A percentile compares a stretch with the other conserved stretches of the same genome.
phyloP scores from a whole-genome alignment of 176 grass and related monocot genomes.

The Microstegium vimineum region DNA sequence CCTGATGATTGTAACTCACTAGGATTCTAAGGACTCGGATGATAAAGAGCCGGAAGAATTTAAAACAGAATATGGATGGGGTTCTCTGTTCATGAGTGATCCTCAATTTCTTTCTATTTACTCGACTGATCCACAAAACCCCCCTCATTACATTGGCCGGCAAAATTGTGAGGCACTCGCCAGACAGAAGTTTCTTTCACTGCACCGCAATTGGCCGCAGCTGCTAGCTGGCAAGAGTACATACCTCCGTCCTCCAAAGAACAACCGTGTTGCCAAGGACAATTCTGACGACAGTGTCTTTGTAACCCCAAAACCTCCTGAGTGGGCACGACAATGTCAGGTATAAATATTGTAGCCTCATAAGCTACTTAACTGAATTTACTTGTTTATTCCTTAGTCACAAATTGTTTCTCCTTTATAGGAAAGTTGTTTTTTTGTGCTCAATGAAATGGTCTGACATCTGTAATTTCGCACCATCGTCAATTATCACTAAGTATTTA shows the following conservation, averaged over 20 bases:
- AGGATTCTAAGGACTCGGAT: background rate
- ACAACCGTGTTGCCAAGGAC: background rate
- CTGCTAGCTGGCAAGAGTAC: slow-evolving; percentile 1
- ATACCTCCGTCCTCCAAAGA: background rate
- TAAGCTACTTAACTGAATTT: background rate
- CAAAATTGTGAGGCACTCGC: background rate
- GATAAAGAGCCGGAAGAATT: background rate
- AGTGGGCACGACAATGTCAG: background rate
- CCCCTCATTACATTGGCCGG: background rate
- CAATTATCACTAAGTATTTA: background rate
- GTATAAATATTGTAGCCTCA: background rate
- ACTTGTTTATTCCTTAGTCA: background rate
- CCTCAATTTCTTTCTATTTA: background rate
- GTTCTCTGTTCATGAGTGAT: background rate
- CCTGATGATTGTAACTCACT: background rate
- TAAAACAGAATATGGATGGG: background rate
- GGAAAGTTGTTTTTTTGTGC: background rate
- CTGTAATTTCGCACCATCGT: background rate
- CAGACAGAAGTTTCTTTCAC: background rate
- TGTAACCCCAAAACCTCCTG: background rate
- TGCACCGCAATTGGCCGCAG: background rate
- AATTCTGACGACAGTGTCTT: background rate
- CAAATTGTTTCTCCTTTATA: background rate
- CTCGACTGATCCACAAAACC: background rate
- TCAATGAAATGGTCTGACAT: background rate